Evolutionary conservation across 2,329 filamentous ascomycete genomes (phyloP), one percentile per base, ranked within the genome.

Genomic region (Sporothrix globosa): DNA sequence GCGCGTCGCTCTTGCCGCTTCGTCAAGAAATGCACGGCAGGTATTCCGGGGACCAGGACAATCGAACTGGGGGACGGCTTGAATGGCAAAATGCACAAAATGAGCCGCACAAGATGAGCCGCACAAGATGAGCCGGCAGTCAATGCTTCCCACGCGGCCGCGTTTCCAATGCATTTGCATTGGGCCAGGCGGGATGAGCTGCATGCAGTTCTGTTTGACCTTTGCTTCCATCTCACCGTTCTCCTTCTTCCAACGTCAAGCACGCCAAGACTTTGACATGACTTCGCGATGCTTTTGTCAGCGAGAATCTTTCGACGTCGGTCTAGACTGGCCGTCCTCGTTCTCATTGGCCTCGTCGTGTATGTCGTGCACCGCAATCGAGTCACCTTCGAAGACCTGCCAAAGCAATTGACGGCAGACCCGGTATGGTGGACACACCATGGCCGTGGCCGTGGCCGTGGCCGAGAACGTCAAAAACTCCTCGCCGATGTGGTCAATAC

Each of bases 231-330:
- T 1, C n/a, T 65, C 21, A 14, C 14, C 11, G 41, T 11, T 27
- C 2, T 24, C 30, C 21, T 54, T 30, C 52, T 54, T 17, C 10
- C 52, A 27, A 27, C 13, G 4, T 14, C 6, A 9, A 44, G 14
- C 5, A 21, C 39, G 39, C 58, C 58, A 46, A 46, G 39, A 30
- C 24, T 24, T 41, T 6, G 13, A 30, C 21, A 60, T 60, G 34
- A 34, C 5, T 14, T 41, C 56, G 41, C 10, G 58, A 61, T 66
- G 60, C 58, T 70, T 7, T 24, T 66, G 6, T 61, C 54, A 17
- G 44, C n/a, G 9, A 39, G 67, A 11, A 53, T 39, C 10, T 52
- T 66, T 61, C n/a, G 68, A 48, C 61, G 68, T 30, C 68, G 68
- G 68, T 34, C 48, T 1, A 34, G 68, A 50, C 69, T 60, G 27